A percentile compares a stretch with the other conserved stretches of the same genome.
Evolutionary conservation across 1,284 basidiomycete genomes (phyloP).

Genomic region (Marasmius sp.): DNA sequence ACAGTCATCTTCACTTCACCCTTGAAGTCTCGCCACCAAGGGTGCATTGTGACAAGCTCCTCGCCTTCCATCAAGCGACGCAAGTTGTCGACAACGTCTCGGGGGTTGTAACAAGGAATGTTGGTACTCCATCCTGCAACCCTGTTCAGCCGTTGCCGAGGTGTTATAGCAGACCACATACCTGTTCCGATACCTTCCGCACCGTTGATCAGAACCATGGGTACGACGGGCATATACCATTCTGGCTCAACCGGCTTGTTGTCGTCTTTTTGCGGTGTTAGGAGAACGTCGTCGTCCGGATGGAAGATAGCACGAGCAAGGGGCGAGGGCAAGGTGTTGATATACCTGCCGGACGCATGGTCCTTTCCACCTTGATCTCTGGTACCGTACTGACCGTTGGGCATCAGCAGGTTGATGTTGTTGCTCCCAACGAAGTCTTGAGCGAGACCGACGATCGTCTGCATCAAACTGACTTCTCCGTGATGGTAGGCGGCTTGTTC

Average conservation of each 20-base stretch:
- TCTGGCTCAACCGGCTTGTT: conserved; percentile 90
- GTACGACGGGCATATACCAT: conserved; percentile 91
- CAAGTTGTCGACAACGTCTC: conserved; percentile 88
- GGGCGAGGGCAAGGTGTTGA: conserved; percentile 83
- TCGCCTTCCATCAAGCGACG: conserved; percentile 87
- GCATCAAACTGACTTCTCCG: conserved; percentile 84
- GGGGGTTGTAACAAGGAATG: conserved; percentile 93
- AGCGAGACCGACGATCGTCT: conserved; percentile 93
- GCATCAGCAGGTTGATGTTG: conserved; percentile 89
- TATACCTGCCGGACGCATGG: conserved; percentile 96
- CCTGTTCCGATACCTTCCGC: conserved; percentile 98
- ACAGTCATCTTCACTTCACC: conserved; percentile 82
- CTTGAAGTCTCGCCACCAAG: conserved; percentile 97
- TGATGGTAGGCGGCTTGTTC: conserved; percentile 98
- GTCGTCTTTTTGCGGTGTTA: conserved; percentile 88
- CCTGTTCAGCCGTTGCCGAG: conserved; percentile 2
- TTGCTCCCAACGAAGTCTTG: conserved; percentile 97
- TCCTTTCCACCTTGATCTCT: conserved; percentile 91
- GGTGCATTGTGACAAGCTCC: conserved; percentile 83
- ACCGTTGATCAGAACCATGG: conserved; percentile 91
- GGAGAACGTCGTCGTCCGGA: conserved; percentile 81
- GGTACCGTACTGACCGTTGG: conserved; percentile 97
- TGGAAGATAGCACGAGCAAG: conserved; percentile 86
- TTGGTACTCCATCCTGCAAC: conserved; percentile 90
- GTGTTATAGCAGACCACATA: conserved; percentile 28